Percentiles rank a stretch among this genome's conserved stretches.
Evolutionary conservation across 345 rosid genomes (phyloP).

Genomic region (Eucalyptus erythrocorys): DNA sequence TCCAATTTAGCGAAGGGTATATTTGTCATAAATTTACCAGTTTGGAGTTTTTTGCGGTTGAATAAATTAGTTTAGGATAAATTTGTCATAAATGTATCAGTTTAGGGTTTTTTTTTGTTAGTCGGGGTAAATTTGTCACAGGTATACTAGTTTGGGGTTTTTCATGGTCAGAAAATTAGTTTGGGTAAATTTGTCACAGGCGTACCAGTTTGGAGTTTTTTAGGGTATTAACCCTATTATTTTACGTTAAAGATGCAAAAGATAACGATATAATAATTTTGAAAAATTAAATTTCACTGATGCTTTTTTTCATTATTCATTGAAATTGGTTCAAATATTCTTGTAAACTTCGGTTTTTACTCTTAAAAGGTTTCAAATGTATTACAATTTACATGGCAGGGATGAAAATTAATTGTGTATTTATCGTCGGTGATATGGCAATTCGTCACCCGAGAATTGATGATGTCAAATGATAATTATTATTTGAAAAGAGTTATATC

Average conservation of each 20-base stretch:
- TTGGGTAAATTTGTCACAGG: too few relatives aligned
- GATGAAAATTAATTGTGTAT: not conserved
- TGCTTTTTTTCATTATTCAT: not conserved
- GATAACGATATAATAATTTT: not conserved
- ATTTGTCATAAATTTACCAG: too few relatives aligned
- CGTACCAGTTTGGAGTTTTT: too few relatives aligned
- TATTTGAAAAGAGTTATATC: not conserved
- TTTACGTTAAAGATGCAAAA: not conserved
- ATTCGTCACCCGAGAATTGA: rapidly evolving
- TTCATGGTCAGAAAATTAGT: too few relatives aligned
- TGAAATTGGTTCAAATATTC: not conserved
- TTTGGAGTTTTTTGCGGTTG: too few relatives aligned
- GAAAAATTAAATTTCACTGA: not conserved
- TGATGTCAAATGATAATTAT: not conserved
- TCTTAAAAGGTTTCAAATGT: not conserved
- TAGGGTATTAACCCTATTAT: too few relatives aligned
- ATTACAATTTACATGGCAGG: not conserved
- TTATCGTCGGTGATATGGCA: not conserved
- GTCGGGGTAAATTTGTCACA: too few relatives aligned
- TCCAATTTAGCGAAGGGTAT: too few relatives aligned
- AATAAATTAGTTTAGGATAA: too few relatives aligned
- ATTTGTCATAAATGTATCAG: too few relatives aligned
- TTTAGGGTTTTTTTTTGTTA: too few relatives aligned
- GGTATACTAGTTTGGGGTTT: too few relatives aligned
- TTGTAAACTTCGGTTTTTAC: not conserved